Evolutionary conservation across 352 stramenopile species (phyloP), one percentile per base, ranked within the genome.

Genomic region (Phytophthora uliginosa): DNA sequence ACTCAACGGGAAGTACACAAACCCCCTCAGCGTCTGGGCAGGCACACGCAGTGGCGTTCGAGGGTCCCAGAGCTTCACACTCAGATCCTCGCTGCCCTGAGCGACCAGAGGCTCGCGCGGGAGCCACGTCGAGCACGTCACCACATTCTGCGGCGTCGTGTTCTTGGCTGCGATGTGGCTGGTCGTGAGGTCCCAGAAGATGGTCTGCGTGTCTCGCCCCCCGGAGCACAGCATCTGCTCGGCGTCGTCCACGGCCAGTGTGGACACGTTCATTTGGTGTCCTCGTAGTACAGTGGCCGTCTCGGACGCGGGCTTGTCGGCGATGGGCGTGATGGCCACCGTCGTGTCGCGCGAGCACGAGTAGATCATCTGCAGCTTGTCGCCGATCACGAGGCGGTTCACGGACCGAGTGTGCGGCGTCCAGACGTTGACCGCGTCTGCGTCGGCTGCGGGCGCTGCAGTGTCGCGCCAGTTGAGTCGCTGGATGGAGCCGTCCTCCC

Each of bases 91-190:
- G 62, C 89, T 95, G 31, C 88, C 89, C 38, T 97, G 89, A 0
- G 80, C 86, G 4, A 96, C 78, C 1, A 95, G 61, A 4, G 76
- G 60, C 54, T 94, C 85, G 0, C 59, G 20, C 10, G 89, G 84
- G n/a, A 95, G 40, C 89, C 87, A 96, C 55, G 88, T 92, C 20
- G 85, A 89, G 74, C 89, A 97, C 51, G 90, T 97, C 54, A 97
- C 71, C 15, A 97, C 87, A 36, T 97, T 97, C 76, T 93, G 87
- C 18, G 90, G 81, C 8, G 75, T 94, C 36, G 79, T 92, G 53
- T 92, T 95, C 58, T 88, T 91, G 13, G 71, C 63, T 33, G 81
- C 79, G 10, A 85, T 73, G 17, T 77, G 64, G 3, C 73, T 67
- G 0, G 89, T 95, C 18, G 70, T 62, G 8, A 93, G 40, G 67